A percentile compares a stretch with the other conserved stretches of the same genome.
Conservation (phyloP, 2,329 filamentous ascomycete genomes). For the Lachnellula willkommii region DNA sequence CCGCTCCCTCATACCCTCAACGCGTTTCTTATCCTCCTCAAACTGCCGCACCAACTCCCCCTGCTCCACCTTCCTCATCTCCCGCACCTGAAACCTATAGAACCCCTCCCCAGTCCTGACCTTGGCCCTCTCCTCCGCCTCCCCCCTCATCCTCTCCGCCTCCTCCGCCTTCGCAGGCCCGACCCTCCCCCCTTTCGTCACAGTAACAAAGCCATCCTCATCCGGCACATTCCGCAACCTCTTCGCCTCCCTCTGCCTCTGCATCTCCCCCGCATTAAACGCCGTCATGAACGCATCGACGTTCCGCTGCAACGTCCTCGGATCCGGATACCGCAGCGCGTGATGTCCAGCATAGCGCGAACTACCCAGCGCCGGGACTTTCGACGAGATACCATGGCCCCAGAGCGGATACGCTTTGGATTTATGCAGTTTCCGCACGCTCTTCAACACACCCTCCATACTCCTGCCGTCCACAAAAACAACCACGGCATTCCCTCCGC, state of each 20-base stretch:
- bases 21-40: constrained; percentile 68
- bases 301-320: constrained; percentile 58
- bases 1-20: constrained; percentile 64
- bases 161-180: constrained; percentile 72
- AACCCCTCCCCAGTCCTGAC: constrained; percentile 67
- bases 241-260: constrained; percentile 56
- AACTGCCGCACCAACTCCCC: constrained; percentile 64
- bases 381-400: constrained; percentile 57
- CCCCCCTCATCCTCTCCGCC: constrained; percentile 53
- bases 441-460: constrained; percentile 71
- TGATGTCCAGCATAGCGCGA: constrained; percentile 60
- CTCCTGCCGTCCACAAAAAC: constrained; percentile 79
- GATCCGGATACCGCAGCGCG: constrained; percentile 64
- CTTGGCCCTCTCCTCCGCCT: constrained; percentile 58
- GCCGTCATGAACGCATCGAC: constrained; percentile 82
- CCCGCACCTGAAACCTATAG: constrained; percentile 77
- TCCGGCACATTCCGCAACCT: constrained; percentile 73
- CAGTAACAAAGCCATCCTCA: constrained; percentile 92
- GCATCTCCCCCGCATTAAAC: constrained; percentile 69
- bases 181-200: constrained; percentile 69
- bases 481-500: constrained; percentile 74
- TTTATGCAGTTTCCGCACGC: constrained; percentile 57
- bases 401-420: constrained; percentile 59
- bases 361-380: constrained; percentile 51
- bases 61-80: constrained; percentile 73